Percentiles rank a stretch among this genome's conserved stretches.
These are phyloP conservation scores for Blastocystis sp. DNA, from an alignment of 352 stramenopile species.

Conservation along the genomic window DNA sequence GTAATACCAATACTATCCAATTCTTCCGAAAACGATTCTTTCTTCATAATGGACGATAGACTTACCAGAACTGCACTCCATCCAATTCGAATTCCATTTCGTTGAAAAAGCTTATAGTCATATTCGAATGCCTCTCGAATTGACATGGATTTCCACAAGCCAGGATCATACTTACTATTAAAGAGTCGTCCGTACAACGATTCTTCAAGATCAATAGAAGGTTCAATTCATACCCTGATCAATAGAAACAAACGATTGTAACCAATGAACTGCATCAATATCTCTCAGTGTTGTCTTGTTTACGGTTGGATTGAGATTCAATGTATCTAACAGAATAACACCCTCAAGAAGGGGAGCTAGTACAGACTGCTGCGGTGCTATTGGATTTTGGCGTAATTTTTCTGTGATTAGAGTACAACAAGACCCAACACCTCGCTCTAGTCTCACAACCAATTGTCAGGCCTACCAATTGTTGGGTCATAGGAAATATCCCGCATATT, in stretches of 20 bases:
- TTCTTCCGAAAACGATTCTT: not conserved
- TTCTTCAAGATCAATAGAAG: not conserved
- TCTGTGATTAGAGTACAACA: slow-evolving; percentile 19
- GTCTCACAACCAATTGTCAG: not conserved
- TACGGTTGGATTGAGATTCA: slow-evolving; percentile 6
- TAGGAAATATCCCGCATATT: not conserved
- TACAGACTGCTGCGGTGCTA: not conserved
- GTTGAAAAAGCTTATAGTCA: slow-evolving; percentile 14
- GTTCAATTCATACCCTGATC: not conserved
- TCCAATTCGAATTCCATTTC: not conserved
- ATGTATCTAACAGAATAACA: slow-evolving; percentile 30
- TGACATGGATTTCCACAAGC: not conserved
- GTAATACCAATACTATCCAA: not conserved
- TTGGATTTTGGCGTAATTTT: not conserved
- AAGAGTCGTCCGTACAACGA: not conserved
- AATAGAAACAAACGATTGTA: not conserved
- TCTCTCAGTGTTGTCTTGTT: slow-evolving; percentile 30
- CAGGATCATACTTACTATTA: slow-evolving; percentile 3
- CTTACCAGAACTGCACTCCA: slow-evolving; percentile 26
- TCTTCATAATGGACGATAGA: not conserved
- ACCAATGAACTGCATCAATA: not conserved
- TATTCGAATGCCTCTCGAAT: not conserved
- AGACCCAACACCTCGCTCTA: slow-evolving; percentile 41
- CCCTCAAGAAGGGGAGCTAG: not conserved
- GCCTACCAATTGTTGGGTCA: not conserved